These are phyloP conservation scores for Arthromyces matolae DNA, from an alignment of 768 basidiomycete genomes.

Conservation along the genomic window DNA sequence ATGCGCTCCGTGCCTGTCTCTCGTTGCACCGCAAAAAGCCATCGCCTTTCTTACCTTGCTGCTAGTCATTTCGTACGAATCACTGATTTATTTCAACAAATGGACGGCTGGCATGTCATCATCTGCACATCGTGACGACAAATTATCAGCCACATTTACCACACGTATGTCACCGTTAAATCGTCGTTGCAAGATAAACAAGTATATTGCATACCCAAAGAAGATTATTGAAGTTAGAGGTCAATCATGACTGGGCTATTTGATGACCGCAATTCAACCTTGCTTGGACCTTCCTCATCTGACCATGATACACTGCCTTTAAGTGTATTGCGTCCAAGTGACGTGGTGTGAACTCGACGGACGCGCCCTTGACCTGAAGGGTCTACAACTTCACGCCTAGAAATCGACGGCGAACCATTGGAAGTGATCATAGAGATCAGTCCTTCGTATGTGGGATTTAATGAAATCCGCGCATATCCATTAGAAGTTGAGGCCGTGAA, in stretches of 20 bases:
- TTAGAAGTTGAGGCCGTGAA: slow-evolving; percentile 31
- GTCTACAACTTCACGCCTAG: slow-evolving; percentile 14
- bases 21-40: slow-evolving; percentile 16
- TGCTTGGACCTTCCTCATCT: slow-evolving; percentile 12
- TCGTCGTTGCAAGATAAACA: background rate
- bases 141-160: too few relatives aligned
- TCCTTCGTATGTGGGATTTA: slow-evolving; percentile 38
- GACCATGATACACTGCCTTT: slow-evolving; percentile 19
- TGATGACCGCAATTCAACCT: slow-evolving; percentile 12
- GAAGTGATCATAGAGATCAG: slow-evolving; percentile 22
- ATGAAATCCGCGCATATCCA: slow-evolving; percentile 26
- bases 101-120: too few relatives aligned
- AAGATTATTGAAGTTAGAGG: slow-evolving; percentile 7
- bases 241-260: slow-evolving; percentile 15
- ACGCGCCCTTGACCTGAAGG: slow-evolving; percentile 22
- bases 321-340: slow-evolving; percentile 1
- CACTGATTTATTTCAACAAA: background rate
- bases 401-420: slow-evolving; percentile 6
- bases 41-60: slow-evolving; percentile 1
- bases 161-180: background rate
- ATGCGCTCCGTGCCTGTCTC: slow-evolving; percentile 24
- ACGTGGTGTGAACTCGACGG: slow-evolving; percentile 10
- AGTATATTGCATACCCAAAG: background rate
- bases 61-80: background rate
- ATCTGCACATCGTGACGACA: too few relatives aligned